Evolutionary conservation across 192 early-diverging fungal genomes (phyloP).

Genomic region (Entomortierella chlamydospora): DNA sequence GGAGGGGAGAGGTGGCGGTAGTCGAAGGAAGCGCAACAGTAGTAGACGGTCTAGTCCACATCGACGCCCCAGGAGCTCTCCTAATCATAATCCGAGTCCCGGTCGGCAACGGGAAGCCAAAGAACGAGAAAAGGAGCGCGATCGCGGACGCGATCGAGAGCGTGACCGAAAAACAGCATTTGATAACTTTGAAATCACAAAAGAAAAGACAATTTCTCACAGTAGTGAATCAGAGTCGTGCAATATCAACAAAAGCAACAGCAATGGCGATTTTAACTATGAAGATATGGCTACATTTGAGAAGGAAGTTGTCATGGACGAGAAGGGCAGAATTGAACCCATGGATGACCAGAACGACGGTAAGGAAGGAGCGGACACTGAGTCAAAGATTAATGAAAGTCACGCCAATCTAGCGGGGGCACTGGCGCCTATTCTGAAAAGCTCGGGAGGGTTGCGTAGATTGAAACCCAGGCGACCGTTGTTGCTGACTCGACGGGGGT

Average conservation of each 20-base stretch:
- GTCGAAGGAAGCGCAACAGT: slow-evolving; percentile 21
- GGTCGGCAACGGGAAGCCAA: slow-evolving; percentile 24
- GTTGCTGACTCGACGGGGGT: neutral
- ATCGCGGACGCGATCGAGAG: slow-evolving; percentile 35
- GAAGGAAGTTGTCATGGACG: neutral
- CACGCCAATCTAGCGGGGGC: neutral
- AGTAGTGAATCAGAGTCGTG: slow-evolving; percentile 23
- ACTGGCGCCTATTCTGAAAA: neutral
- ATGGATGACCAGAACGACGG: neutral
- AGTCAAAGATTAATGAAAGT: slow-evolving; percentile 2
- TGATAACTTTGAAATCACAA: slow-evolving; percentile 10
- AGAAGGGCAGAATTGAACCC: slow-evolving; percentile 4
- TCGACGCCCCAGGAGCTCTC: neutral
- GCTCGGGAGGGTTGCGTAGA: slow-evolving; percentile 2
- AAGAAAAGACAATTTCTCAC: neutral
- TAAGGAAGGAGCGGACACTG: neutral
- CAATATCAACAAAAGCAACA: neutral
- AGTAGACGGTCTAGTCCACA: slow-evolving; percentile 32
- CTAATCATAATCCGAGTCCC: slow-evolving; percentile 19
- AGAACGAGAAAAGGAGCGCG: slow-evolving; percentile 43
- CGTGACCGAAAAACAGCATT: slow-evolving; percentile 21
- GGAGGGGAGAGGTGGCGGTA: slow-evolving; percentile 14
- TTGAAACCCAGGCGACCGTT: slow-evolving; percentile 40
- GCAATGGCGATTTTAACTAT: neutral
- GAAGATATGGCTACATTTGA: neutral